These are phyloP conservation scores for Crassisporium funariophilum DNA, from an alignment of 768 basidiomycete species.

Conservation along the genomic window DNA sequence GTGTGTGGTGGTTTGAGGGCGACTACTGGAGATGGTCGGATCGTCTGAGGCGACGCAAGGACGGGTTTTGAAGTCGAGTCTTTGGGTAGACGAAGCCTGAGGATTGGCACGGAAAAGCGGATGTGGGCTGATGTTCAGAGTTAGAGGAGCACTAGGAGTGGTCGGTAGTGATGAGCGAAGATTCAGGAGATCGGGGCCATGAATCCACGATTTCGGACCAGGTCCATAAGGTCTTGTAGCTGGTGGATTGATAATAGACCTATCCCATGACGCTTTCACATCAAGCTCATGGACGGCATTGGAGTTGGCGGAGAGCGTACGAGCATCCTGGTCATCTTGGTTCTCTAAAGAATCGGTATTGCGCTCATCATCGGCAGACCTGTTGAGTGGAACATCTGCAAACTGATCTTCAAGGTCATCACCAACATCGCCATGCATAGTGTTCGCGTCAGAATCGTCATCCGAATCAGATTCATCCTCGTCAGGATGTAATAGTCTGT, in stretches of 20 bases:
- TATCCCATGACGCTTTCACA: conserved; percentile 14
- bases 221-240: conserved; percentile 13
- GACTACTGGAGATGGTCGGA: background rate
- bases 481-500: background rate
- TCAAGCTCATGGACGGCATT: too few species aligned
- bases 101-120: background rate
- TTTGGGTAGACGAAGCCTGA: background rate
- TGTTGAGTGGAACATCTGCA: background rate
- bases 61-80: background rate
- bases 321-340: conserved; percentile 1
- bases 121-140: conserved; percentile 1
- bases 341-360: background rate
- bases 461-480: conserved; percentile 12
- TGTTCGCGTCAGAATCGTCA: conserved; percentile 9
- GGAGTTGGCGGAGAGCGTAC: too few species aligned
- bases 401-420: conserved; percentile 14
- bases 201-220: conserved; percentile 18
- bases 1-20: conserved; percentile 3
- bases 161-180: conserved; percentile 4
- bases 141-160: background rate
- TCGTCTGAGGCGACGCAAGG: background rate
- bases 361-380: background rate
- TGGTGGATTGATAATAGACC: conserved; percentile 10
- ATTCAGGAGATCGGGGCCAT: conserved; percentile 11
- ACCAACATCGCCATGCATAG: conserved; percentile 6